These are phyloP conservation scores for Pseudozyma sp. DNA, from an alignment of 1,284 basidiomycete species.

Conservation along the genomic window DNA sequence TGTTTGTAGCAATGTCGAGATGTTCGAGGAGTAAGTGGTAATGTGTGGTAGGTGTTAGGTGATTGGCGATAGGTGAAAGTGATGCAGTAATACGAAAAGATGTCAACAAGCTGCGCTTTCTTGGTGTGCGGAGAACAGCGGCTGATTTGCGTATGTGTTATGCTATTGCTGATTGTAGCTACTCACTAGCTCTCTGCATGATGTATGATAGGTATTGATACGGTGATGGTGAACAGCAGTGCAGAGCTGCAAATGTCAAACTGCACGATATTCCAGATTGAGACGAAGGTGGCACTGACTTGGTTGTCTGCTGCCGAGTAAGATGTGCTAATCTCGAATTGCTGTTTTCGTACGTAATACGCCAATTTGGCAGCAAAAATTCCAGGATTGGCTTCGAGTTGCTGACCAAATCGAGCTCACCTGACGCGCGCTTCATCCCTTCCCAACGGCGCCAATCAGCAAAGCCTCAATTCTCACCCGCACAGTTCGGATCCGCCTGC, in stretches of 20 bases:
- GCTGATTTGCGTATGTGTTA: too few relatives aligned
- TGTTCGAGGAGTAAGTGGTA: background rate
- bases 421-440: constrained; percentile 18
- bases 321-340: constrained; percentile 35
- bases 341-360: constrained; percentile 7
- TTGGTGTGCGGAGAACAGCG: background rate
- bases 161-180: background rate
- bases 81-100: constrained; percentile 1
- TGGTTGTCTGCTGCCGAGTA: background rate
- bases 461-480: constrained; percentile 30
- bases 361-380: constrained; percentile 10
- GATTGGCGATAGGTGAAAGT: background rate
- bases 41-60: background rate
- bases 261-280: constrained; percentile 18
- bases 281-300: constrained; percentile 24
- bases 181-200: constrained; percentile 53
- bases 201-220: constrained; percentile 21
- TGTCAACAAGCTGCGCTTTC: constrained; percentile 14
- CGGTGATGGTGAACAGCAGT: constrained; percentile 25
- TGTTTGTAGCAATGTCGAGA: background rate
- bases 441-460: constrained; percentile 29
- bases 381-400: constrained; percentile 12
- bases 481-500: constrained; percentile 23
- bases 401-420: constrained; percentile 39
- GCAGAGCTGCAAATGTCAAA: constrained; percentile 8